Conservation (phyloP, 257 asterid genomes). For the Cruciata laevipes region DNA sequence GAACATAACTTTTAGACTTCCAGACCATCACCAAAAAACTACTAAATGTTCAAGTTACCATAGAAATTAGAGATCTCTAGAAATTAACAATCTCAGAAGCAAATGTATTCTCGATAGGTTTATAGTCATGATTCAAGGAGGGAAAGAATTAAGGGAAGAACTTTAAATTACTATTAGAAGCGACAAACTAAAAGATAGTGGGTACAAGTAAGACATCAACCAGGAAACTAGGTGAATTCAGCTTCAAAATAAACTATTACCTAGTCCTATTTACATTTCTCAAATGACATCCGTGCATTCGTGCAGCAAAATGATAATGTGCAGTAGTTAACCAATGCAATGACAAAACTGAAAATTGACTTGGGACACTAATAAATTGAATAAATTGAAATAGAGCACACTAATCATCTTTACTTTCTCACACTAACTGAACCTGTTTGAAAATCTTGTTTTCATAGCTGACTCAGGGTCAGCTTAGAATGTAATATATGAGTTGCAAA, state of each 20-base stretch:
- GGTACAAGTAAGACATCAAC: not conserved
- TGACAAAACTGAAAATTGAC: not conserved
- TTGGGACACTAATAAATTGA: not conserved
- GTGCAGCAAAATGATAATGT: not conserved
- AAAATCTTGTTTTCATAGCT: not conserved
- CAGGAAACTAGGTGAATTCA: not conserved
- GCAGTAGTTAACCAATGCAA: not conserved
- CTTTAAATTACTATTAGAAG: not conserved
- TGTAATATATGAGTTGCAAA: not conserved
- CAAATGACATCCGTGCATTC: not conserved
- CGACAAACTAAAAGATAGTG: not conserved
- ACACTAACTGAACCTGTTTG: not conserved
- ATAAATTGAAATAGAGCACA: no score
- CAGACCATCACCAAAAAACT: not conserved
- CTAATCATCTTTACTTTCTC: slow-evolving; percentile 4
- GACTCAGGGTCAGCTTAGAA: not conserved
- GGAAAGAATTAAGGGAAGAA: not conserved
- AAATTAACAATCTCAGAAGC: not conserved
- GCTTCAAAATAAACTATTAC: not conserved
- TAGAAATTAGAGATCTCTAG: no score
- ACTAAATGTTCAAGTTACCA: not conserved
- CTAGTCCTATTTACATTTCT: not conserved
- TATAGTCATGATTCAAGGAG: not conserved
- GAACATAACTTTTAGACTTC: not conserved
- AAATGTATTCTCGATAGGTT: not conserved